phyloP scores from a whole-genome alignment of 2,329 filamentous ascomycete species.

The Berkeleyomyces basicola region DNA sequence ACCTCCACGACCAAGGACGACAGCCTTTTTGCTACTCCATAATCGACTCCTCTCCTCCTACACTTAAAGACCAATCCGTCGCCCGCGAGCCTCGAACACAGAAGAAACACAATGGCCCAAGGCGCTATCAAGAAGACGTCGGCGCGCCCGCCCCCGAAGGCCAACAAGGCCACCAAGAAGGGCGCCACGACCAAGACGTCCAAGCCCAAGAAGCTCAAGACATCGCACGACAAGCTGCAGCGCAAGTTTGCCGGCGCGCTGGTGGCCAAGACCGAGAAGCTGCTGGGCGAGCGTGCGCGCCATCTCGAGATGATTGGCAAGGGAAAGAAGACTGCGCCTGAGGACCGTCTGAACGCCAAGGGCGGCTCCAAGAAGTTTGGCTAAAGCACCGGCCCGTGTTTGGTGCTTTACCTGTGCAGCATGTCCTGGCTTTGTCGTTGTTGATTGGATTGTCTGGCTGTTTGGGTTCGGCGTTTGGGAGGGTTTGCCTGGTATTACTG shows the following conservation, averaged over 20 bases:
- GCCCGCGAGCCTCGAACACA: no score
- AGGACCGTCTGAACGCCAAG: slow-evolving; percentile 18
- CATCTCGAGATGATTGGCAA: slow-evolving; percentile 43
- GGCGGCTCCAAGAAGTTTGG: slow-evolving; percentile 41
- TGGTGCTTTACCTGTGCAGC: not conserved
- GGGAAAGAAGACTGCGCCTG: slow-evolving; percentile 30
- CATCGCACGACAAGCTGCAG: slow-evolving; percentile 33
- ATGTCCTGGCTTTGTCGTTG: not conserved
- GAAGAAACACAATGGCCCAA: slow-evolving; percentile 32
- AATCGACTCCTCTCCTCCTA: not conserved
- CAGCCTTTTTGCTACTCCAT: not conserved
- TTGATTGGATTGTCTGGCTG: not conserved
- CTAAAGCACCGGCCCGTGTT: slow-evolving; percentile 20
- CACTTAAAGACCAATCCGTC: not conserved
- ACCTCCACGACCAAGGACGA: no score
- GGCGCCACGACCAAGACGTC: slow-evolving; percentile 27
- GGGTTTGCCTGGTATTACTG: not conserved
- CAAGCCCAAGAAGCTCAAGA: slow-evolving; percentile 33
- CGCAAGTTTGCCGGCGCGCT: slow-evolving; percentile 39
- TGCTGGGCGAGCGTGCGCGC: slow-evolving; percentile 41
- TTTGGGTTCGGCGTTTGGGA: slow-evolving; percentile 6
- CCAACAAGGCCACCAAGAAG: slow-evolving; percentile 20
- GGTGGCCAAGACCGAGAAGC: slow-evolving; percentile 36
- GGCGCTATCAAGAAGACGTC: slow-evolving; percentile 34
- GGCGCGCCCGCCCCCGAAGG: slow-evolving; percentile 23